These are phyloP conservation scores for Stipa capillata DNA, from an alignment of 176 grass and related monocot genomes.

Conservation along the genomic window DNA sequence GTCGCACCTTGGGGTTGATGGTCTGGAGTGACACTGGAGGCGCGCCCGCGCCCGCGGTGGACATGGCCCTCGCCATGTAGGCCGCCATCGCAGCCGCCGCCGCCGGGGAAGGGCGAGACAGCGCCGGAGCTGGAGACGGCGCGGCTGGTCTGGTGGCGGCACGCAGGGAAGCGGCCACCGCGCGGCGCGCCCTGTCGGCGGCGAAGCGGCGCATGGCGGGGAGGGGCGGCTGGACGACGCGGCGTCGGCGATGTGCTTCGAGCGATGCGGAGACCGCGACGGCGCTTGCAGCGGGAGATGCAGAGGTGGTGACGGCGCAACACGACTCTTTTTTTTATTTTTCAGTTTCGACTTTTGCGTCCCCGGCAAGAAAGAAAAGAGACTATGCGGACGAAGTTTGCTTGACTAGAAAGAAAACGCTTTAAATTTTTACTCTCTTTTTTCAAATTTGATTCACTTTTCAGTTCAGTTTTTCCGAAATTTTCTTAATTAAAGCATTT, in stretches of 20 bases:
- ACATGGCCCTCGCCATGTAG: constrained; percentile 32
- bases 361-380: constrained; percentile 27
- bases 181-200: constrained; percentile 46
- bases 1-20: constrained; percentile 62
- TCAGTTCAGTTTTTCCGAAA: no score
- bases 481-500: no score
- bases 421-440: no score
- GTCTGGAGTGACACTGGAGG: constrained; percentile 44
- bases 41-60: constrained; percentile 19
- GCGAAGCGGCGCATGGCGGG: constrained; percentile 54
- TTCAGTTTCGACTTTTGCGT: constrained; percentile 16
- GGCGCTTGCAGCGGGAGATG: neutral
- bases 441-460: neutral
- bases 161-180: constrained; percentile 26
- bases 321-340: neutral
- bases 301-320: neutral
- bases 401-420: neutral
- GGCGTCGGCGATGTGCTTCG: neutral
- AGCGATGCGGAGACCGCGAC: neutral
- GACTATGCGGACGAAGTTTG: neutral
- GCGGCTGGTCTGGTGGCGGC: constrained; percentile 32
- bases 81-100: constrained; percentile 26
- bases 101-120: neutral
- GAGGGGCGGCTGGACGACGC: neutral
- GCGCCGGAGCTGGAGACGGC: neutral